Conservation (phyloP, 352 stramenopile species). For the Phytophthora melonis region DNA sequence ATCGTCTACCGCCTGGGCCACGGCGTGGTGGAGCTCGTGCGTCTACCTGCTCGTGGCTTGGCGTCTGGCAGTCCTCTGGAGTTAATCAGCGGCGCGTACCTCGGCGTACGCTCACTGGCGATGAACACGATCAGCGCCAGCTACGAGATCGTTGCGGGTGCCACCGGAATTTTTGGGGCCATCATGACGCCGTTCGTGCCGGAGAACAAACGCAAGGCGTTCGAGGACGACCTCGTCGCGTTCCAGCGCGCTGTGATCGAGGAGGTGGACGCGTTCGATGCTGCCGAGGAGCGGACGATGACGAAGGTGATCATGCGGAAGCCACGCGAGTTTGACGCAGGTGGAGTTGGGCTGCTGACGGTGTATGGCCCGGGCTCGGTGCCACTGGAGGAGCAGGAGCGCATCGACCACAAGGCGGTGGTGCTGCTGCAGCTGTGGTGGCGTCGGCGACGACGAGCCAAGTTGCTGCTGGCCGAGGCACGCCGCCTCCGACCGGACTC, state of each 20-base stretch:
- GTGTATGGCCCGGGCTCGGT: constrained; percentile 89
- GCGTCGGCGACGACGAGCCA: constrained; percentile 73
- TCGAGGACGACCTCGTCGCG: constrained; percentile 85
- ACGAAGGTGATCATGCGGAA: constrained; percentile 89
- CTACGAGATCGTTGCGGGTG: constrained; percentile 89
- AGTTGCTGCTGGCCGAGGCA: constrained; percentile 68
- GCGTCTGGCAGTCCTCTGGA: constrained; percentile 86
- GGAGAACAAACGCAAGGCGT: constrained; percentile 76
- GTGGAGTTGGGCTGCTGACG: constrained; percentile 78
- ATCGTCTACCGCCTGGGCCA: constrained; percentile 89
- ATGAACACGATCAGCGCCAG: constrained; percentile 92
- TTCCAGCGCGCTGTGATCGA: constrained; percentile 91
- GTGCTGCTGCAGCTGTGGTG: constrained; percentile 88
- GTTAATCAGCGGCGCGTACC: constrained; percentile 83
- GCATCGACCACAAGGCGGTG: constrained; percentile 84
- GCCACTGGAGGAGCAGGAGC: constrained; percentile 89
- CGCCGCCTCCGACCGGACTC: constrained; percentile 66
- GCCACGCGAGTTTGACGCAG: constrained; percentile 81
- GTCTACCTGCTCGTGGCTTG: constrained; percentile 78
- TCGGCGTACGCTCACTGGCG: constrained; percentile 83
- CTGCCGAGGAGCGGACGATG: constrained; percentile 88
- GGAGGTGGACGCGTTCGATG: constrained; percentile 89
- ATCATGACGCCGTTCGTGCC: constrained; percentile 75
- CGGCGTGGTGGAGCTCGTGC: constrained; percentile 82
- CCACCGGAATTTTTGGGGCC: constrained; percentile 79